phyloP scores from a whole-genome alignment of 2,329 filamentous ascomycete genomes.

The Epichloe aotearoae region DNA sequence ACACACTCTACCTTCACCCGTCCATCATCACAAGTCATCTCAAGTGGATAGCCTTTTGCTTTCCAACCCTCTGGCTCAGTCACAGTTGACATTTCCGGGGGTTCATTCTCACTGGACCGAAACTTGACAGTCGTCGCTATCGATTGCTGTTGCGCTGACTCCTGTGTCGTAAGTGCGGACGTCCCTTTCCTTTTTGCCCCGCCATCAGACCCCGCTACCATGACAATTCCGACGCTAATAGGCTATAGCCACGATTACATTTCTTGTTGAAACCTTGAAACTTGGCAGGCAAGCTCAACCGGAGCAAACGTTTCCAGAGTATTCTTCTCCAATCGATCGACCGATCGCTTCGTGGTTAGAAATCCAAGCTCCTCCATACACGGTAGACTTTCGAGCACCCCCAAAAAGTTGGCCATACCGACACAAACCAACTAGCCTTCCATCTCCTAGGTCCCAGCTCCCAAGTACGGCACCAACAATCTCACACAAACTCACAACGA shows the following conservation, averaged over 20 bases:
- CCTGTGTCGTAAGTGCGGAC: not conserved
- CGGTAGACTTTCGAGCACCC: not conserved
- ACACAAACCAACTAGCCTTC: not conserved
- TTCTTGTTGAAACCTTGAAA: not conserved
- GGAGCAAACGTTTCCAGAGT: not conserved
- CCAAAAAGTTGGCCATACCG: not conserved
- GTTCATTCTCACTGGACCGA: not conserved
- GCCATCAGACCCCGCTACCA: not conserved
- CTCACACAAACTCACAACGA: slow-evolving; percentile 9
- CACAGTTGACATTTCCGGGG: not conserved
- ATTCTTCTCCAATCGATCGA: not conserved
- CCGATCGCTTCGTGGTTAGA: not conserved
- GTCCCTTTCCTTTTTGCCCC: not conserved
- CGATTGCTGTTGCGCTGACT: not conserved
- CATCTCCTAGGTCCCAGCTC: not conserved
- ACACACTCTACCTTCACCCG: not conserved
- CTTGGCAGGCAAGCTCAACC: not conserved
- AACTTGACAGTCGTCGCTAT: not conserved
- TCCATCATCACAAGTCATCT: not conserved
- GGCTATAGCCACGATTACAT: not conserved
- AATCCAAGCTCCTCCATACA: not conserved
- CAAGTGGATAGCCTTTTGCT: not conserved
- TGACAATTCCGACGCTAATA: not conserved
- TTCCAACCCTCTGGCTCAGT: not conserved
- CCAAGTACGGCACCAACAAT: not conserved